Percentiles rank a stretch among this genome's conserved stretches.
phyloP scores from a whole-genome alignment of 495 filamentous ascomycete species.

The Poronia punctata region DNA sequence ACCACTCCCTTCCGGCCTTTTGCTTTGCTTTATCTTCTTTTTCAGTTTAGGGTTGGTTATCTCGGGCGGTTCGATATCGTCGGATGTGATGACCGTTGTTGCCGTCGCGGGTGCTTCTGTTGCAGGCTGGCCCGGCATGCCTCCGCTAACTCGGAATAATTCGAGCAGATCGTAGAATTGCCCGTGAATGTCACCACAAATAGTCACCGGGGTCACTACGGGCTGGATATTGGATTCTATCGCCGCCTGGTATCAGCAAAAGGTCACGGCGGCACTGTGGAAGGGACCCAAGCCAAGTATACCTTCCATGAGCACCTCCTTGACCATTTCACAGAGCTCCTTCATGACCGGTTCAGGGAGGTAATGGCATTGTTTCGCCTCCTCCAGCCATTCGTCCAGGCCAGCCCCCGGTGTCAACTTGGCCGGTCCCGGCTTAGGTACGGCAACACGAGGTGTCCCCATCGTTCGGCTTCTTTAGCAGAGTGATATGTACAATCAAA shows the following conservation, averaged over 20 bases:
- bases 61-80: constrained; percentile 80
- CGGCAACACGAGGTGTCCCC: constrained; percentile 23
- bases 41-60: constrained; percentile 79
- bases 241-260: constrained; percentile 1
- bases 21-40: constrained; percentile 63
- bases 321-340: constrained; percentile 95
- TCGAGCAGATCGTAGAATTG: constrained; percentile 98
- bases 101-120: constrained; percentile 56
- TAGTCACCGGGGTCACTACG: constrained; percentile 90
- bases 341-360: constrained; percentile 96
- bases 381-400: constrained; percentile 93
- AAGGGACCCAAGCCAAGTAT: constrained; percentile 6
- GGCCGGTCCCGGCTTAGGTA: constrained; percentile 86
- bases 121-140: constrained; percentile 77
- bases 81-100: constrained; percentile 65
- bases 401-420: constrained; percentile 73
- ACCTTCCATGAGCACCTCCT: constrained; percentile 98
- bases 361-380: constrained; percentile 94
- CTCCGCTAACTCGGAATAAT: constrained; percentile 91
- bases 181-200: constrained; percentile 97
- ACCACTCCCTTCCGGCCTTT: constrained; percentile 18
- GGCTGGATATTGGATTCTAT: constrained; percentile 97
- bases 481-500: background rate
- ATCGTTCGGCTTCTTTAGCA: constrained; percentile 41
- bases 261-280: background rate